These are phyloP conservation scores for Gonium pectorale DNA, from an alignment of 139 green algal species.

Conservation along the genomic window DNA sequence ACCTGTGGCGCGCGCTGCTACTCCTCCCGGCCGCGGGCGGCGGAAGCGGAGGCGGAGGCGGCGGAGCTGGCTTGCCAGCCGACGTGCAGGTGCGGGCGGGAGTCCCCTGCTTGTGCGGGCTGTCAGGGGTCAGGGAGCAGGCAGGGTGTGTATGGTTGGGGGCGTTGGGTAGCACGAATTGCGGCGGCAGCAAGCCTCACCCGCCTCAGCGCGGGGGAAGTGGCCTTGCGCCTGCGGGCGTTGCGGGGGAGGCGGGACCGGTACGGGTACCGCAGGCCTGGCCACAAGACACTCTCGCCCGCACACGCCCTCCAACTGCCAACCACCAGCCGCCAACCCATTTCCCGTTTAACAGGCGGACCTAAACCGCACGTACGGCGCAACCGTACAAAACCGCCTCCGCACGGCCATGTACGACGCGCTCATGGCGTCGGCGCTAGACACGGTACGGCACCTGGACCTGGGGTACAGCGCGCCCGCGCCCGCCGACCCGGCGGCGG, in stretches of 20 bases:
- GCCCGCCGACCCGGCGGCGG: background rate
- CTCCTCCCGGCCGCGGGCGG: background rate
- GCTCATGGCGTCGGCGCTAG: constrained; percentile 12
- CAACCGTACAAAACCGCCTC: background rate
- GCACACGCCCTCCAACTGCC: no score
- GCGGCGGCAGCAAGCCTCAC: background rate
- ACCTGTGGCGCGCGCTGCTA: constrained; percentile 34
- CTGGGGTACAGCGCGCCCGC: constrained; percentile 18
- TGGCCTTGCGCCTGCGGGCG: background rate
- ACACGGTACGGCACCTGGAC: constrained; percentile 24
- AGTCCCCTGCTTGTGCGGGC: background rate
- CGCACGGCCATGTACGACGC: constrained; percentile 26
- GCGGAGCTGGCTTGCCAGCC: background rate
- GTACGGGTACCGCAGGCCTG: no score
- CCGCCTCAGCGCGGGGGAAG: background rate
- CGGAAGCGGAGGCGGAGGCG: background rate
- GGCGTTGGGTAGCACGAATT: background rate
- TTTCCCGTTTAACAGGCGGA: background rate
- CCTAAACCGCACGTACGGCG: background rate
- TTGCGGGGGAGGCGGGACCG: no score
- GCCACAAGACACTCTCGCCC: no score
- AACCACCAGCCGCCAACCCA: no score
- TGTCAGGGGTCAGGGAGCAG: background rate
- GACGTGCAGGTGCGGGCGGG: background rate
- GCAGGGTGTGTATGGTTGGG: background rate